Base-by-base conservation (phyloP, 371 early-diverging fungal species). In the Mortierella sp. region DNA sequence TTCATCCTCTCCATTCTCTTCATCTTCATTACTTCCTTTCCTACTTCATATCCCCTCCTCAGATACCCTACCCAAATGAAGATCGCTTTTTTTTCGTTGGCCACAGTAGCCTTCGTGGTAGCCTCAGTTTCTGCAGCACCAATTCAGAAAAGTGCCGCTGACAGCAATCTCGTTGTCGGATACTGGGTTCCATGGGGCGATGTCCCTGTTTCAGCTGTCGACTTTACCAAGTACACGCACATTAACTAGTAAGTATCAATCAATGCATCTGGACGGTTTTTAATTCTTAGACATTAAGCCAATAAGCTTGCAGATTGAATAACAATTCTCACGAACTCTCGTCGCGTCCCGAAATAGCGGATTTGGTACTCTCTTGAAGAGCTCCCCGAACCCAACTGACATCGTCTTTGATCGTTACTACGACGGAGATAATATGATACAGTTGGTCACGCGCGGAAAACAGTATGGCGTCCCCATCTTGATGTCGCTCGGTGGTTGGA, bases 401-500 rank as follows among this genome's bases (percentile, higher is more conserved):
- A 77, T 83, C 14, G 62, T 62, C 40, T 64, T 84, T 32, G 77
- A 81, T 62, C 60, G 66, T 43, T 67, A 83, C 75, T 73, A 74
- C 68, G 77, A 84, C 20, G 83, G 84, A 43, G 66, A 74, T 12
- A 52, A 70, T 11, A 73, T 90, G 54, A 87, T 84, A 3, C 83
- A 85, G 28, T 60, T 90, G 3, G 87, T 89, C 30, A 52, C 74
- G 1, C 47, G 87, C 20, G 91, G 90, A 24, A 86, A 90, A 51
- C 85, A 83, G 8, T 84, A 77, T 6, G 78, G 86, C n/a, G 89
- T 91, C 62, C 92, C 91, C 68, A 90, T 93, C 32, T 73, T 92
- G 30, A 78, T 92, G 28, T 92, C 94, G 9, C 83, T 95, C 20
- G 95, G 95, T 55, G 95, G 95, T 3, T 95, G 94, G 93, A 91